Base-by-base conservation (phyloP, 441 rosid genomes). In the Euphorbia corollata region DNA sequence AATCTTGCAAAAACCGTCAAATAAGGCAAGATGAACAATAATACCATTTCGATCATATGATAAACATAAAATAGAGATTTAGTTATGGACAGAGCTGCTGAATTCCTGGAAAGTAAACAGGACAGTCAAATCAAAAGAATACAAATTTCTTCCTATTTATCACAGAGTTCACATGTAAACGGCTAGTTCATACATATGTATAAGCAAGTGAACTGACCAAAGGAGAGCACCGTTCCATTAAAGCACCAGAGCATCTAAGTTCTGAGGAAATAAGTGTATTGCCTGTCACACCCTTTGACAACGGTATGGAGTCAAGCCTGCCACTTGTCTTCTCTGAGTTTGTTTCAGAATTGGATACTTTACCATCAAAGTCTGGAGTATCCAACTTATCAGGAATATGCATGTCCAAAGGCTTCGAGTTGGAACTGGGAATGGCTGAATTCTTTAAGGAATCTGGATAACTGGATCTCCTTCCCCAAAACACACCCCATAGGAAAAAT, bases 401-500 rank as follows among this genome's bases (percentile, higher is more conserved):
- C 16, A 64, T 67, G 69, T 71, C 88, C 66, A 39, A 18, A 6
- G 71, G 73, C 63, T 65, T 73, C 74, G 71, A 63, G 70, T 73
- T 74, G 34, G 75, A 73, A 78, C 77, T 68, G 19, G 85, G 80
- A 67, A 77, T 56, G 63, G 69, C 68, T 11, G 74, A 59, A 63
- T 67, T 78, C 79, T 77, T 78, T 12, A 71, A 71, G 59, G 85
- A 71, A 67, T 77, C 74, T 43, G 81, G 74, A 69, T 59, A 73
- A 47, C 5, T 78, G 15, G 69, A 79, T 78, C 74, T 84, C 79
- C 80, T 88, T 80, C 87, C 90, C 73, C 82, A 84, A 77, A 92
- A 95, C 60, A 92, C 95, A 60, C 97, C 99, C 99, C 99, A 95
- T 54, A 95, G 84, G 74, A 85, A 95, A 80, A 79, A 83, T 54